phyloP scores from a whole-genome alignment of 2,329 filamentous ascomycete species.

The Xylaria sp. region DNA sequence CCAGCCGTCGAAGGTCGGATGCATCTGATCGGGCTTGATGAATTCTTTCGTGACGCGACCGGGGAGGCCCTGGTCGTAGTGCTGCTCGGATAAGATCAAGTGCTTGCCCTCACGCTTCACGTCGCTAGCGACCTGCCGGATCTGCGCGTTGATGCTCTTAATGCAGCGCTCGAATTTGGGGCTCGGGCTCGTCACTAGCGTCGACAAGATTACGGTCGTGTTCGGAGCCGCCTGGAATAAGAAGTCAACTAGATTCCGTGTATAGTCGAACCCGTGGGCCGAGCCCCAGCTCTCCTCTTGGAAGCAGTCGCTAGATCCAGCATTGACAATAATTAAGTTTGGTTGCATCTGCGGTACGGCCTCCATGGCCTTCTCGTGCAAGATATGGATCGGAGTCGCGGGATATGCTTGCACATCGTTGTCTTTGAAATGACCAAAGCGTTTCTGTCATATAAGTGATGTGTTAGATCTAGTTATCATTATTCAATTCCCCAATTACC shows the following conservation, averaged over 20 bases:
- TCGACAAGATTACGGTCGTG: constrained; percentile 46
- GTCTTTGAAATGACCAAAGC: constrained; percentile 46
- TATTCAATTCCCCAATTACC: neutral
- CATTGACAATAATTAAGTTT: constrained; percentile 47
- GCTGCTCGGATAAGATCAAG: constrained; percentile 45
- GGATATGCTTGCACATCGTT: constrained; percentile 48
- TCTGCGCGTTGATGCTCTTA: constrained; percentile 48
- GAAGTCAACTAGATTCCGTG: constrained; percentile 44
- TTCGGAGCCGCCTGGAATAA: constrained; percentile 44
- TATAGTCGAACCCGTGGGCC: constrained; percentile 42
- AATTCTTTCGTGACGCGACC: constrained; percentile 38
- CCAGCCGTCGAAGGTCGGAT: constrained; percentile 40
- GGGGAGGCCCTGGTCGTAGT: constrained; percentile 45
- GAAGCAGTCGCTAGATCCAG: constrained; percentile 48
- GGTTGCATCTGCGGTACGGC: constrained; percentile 45
- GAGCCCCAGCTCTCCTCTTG: constrained; percentile 44
- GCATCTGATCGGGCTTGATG: constrained; percentile 42
- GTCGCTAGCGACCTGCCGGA: constrained; percentile 46
- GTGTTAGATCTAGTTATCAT: constrained; percentile 7
- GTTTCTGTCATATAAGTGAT: constrained; percentile 25
- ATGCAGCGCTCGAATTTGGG: constrained; percentile 44
- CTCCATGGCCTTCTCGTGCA: constrained; percentile 42
- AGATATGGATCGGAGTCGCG: constrained; percentile 44
- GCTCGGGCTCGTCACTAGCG: constrained; percentile 44
- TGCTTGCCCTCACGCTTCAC: constrained; percentile 43